phyloP scores from a whole-genome alignment of 2,329 filamentous ascomycete genomes.

The Aspergillus niger region DNA sequence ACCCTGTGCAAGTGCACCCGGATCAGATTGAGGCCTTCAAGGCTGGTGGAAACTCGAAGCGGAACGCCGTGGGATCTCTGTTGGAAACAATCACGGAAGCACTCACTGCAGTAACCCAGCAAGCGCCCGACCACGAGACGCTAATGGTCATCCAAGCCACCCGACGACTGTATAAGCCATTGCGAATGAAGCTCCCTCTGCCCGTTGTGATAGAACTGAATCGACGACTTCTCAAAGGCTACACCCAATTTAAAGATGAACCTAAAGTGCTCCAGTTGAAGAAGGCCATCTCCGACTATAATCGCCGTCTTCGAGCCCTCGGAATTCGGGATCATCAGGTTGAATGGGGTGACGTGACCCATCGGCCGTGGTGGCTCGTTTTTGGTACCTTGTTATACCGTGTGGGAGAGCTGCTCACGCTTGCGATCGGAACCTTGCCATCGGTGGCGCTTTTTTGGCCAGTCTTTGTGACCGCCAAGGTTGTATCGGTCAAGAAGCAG shows the following conservation, averaged over 20 bases:
- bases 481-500: slow-evolving; percentile 80
- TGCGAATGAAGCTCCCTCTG: slow-evolving; percentile 87
- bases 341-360: slow-evolving; percentile 71
- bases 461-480: slow-evolving; percentile 80
- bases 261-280: slow-evolving; percentile 76
- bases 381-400: slow-evolving; percentile 79
- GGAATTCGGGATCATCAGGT: slow-evolving; percentile 93
- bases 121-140: slow-evolving; percentile 87
- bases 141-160: slow-evolving; percentile 96
- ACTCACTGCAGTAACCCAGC: slow-evolving; percentile 85
- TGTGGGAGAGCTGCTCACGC: slow-evolving; percentile 71
- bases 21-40: slow-evolving; percentile 86
- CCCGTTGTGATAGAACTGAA: slow-evolving; percentile 94
- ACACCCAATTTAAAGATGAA: slow-evolving; percentile 89
- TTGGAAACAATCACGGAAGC: slow-evolving; percentile 85
- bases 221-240: slow-evolving; percentile 84
- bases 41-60: slow-evolving; percentile 69
- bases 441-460: slow-evolving; percentile 85
- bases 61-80: slow-evolving; percentile 80
- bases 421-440: slow-evolving; percentile 80
- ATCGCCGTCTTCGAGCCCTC: slow-evolving; percentile 79
- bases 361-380: slow-evolving; percentile 62
- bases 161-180: slow-evolving; percentile 88
- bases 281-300: slow-evolving; percentile 78
- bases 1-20: slow-evolving; percentile 78